Percentiles rank a stretch among this genome's conserved stretches.
Evolutionary conservation across 1,284 basidiomycete genomes (phyloP).

Genomic region (Cryptococcus sp.): DNA sequence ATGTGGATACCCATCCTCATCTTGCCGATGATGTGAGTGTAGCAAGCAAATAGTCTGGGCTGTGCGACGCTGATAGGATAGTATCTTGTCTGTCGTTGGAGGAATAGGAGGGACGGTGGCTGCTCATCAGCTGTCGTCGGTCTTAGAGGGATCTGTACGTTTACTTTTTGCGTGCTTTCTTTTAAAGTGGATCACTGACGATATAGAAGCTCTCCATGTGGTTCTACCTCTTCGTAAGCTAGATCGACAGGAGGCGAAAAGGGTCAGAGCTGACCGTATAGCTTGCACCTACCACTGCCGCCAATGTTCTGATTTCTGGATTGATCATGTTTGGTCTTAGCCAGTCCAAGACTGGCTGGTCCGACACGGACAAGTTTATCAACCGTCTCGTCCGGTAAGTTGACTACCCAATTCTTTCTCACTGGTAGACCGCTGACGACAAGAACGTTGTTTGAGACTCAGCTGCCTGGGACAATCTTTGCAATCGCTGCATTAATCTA

Average conservation of each 20-base stretch:
- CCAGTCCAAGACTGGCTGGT: slow-evolving; percentile 1
- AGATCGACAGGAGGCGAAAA: background rate
- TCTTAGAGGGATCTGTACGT: background rate
- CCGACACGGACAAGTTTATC: slow-evolving; percentile 1
- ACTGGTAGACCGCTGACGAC: background rate
- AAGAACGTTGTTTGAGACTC: slow-evolving; percentile 1
- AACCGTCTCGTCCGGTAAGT: slow-evolving; percentile 2
- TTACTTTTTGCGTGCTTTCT: background rate
- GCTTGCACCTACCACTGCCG: background rate
- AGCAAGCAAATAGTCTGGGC: background rate
- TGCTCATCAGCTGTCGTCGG: background rate
- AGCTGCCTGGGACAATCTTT: slow-evolving; percentile 3
- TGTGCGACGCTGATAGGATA: background rate
- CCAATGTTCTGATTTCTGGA: background rate
- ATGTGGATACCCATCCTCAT: background rate
- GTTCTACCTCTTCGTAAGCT: background rate
- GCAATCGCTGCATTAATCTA: background rate
- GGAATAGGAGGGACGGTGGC: background rate
- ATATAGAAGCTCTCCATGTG: background rate
- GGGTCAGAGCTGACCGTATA: background rate
- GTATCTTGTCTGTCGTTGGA: background rate
- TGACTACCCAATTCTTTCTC: no score
- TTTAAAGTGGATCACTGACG: background rate
- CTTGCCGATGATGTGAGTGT: background rate
- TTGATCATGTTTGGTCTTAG: slow-evolving; percentile 2